A percentile compares a stretch with the other conserved stretches of the same genome.
Conservation (phyloP, 192 early-diverging fungal genomes). For the Coemansia sp. region DNA sequence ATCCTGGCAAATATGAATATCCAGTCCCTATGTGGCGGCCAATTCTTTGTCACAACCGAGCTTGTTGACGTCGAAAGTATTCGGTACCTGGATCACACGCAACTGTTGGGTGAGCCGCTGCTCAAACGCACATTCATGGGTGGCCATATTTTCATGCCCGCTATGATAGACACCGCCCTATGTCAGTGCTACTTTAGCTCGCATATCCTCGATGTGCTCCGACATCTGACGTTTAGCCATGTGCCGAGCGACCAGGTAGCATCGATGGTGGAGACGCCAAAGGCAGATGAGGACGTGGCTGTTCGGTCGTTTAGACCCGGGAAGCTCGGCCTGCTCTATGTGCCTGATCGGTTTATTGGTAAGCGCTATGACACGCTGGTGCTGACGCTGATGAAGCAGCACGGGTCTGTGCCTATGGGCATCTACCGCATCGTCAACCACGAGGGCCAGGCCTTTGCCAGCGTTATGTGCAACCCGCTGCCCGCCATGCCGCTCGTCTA, state of each 20-base stretch:
- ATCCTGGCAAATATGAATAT: conserved; percentile 56
- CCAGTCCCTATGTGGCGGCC: conserved; percentile 29
- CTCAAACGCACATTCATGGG: conserved; percentile 55
- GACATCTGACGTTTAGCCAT: conserved; percentile 51
- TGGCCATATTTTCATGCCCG: conserved; percentile 52
- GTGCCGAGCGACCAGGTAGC: not conserved
- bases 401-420: conserved; percentile 41
- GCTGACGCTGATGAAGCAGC: conserved; percentile 50
- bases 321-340: conserved; percentile 28
- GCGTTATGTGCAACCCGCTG: conserved; percentile 51
- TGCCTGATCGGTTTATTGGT: conserved; percentile 30
- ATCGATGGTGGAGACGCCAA: conserved; percentile 7
- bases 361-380: conserved; percentile 44
- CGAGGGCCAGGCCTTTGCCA: conserved; percentile 34
- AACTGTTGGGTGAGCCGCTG: conserved; percentile 44
- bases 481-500: conserved; percentile 19
- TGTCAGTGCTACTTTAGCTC: conserved; percentile 58
- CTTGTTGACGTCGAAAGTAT: conserved; percentile 44
- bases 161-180: conserved; percentile 47
- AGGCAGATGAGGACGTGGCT: conserved; percentile 9
- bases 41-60: conserved; percentile 51
- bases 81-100: conserved; percentile 50
- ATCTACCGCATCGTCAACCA: conserved; percentile 46
- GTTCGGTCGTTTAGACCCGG: conserved; percentile 15
- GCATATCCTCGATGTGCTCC: conserved; percentile 48